Base-by-base conservation (phyloP, 768 basidiomycete species). In the Amanita pallidorosea region DNA sequence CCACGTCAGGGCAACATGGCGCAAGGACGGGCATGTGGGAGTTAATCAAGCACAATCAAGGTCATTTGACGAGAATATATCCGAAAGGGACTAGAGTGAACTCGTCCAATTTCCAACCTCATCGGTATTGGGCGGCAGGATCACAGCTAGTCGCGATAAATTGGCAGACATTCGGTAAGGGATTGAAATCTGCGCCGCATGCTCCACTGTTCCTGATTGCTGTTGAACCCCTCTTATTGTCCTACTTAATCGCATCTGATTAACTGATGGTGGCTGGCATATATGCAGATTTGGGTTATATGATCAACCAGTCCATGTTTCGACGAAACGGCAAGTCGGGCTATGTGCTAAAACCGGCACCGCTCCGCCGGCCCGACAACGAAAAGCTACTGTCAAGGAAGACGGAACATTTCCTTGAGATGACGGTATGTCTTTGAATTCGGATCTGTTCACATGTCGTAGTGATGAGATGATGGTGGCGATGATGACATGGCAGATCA, bases 271-370 rank as follows among this genome's bases (percentile, higher is more conserved):
- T 45, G 20, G 18, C 18, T 38, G 47, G 38, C 38, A 47, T 20
- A 47, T 18, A 7, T 45, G 22, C 60, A 91, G 94, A 98, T 65
- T 63, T 90, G 47, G 94, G 92, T 2, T 87, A 85, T 60, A 83
- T 89, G 74, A 88, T 97, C 62, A 99, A 98, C 61, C 83, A 88
- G 51, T 90, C 94, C 13, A 94, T 98, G 90, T 99, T 99, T 65
- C 82, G 88, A 59, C 76, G 88, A 7, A 92, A 94, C 56, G 89
- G 86, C 9, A 79, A 85, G n/a, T 76, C 80, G 2, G 96, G 96
- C 1, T 97, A 93, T 58, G 84, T 98, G 4, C 76, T 97, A 35
- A 96, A 97, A 62, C 96, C 96, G 2, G 68, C 69, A 2, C 80
- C 85, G 1, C 74, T 98, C 1, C 76, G 91, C n/a, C 52, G 52